Conservation (phyloP, 2,329 filamentous ascomycete genomes). For the Pyrenophora teres region DNA sequence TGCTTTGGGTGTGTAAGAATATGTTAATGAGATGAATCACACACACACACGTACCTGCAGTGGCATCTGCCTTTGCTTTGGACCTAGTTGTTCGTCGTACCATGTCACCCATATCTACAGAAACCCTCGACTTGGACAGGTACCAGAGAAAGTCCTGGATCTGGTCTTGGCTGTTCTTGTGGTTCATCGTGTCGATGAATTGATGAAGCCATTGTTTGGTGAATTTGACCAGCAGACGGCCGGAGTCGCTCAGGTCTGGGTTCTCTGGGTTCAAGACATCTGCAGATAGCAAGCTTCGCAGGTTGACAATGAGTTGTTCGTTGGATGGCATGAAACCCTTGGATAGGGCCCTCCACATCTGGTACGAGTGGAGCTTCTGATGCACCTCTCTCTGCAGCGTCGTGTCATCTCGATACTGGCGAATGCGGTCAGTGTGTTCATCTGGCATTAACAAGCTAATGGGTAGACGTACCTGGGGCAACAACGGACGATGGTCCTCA, state of each 20-base stretch:
- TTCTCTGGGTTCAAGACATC: slow-evolving; percentile 78
- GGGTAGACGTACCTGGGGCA: slow-evolving; percentile 61
- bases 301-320: slow-evolving; percentile 77
- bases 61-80: slow-evolving; percentile 71
- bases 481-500: slow-evolving; percentile 71
- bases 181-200: slow-evolving; percentile 77
- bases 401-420: slow-evolving; percentile 76
- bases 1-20: slow-evolving; percentile 54
- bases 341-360: slow-evolving; percentile 81
- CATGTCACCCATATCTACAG: slow-evolving; percentile 69
- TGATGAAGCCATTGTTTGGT: slow-evolving; percentile 74
- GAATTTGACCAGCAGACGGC: slow-evolving; percentile 72
- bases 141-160: slow-evolving; percentile 94
- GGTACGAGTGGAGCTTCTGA: slow-evolving; percentile 90
- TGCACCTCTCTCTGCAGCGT: slow-evolving; percentile 70
- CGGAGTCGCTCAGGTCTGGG: slow-evolving; percentile 75
- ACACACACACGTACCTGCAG: slow-evolving; percentile 62
- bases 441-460: not conserved
- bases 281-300: slow-evolving; percentile 77
- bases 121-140: slow-evolving; percentile 72
- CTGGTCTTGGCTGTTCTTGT: slow-evolving; percentile 85
- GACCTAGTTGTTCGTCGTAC: slow-evolving; percentile 63
- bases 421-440: not conserved
- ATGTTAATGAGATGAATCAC: not conserved
- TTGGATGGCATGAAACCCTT: slow-evolving; percentile 93